Conservation (phyloP, 495 filamentous ascomycete genomes). For the Aspergillus mulundensis region DNA sequence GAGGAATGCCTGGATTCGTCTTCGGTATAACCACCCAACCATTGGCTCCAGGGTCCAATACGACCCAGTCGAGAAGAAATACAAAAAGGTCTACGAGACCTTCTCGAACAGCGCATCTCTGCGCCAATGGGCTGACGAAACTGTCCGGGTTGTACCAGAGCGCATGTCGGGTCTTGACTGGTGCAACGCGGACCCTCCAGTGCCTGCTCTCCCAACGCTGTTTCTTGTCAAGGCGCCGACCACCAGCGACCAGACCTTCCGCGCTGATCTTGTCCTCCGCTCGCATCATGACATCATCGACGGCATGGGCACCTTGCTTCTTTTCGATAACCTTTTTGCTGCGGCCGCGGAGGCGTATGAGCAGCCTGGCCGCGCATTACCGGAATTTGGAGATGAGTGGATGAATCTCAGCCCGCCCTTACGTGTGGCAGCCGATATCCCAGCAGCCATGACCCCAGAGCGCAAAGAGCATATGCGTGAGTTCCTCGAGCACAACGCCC, state of each 20-base stretch:
- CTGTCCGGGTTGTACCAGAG: conserved; percentile 27
- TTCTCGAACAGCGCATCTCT: not conserved
- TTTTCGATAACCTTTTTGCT: conserved; percentile 27
- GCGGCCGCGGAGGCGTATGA: conserved; percentile 15
- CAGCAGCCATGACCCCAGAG: not conserved
- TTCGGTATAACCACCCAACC: conserved; percentile 42
- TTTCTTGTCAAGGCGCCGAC: conserved; percentile 28
- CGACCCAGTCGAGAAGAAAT: conserved; percentile 14
- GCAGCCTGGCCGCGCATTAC: not conserved
- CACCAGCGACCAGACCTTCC: not conserved
- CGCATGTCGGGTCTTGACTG: conserved; percentile 31
- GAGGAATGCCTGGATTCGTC: conserved; percentile 35
- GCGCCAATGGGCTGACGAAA: conserved; percentile 35
- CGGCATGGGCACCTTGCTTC: conserved; percentile 40
- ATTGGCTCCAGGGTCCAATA: conserved; percentile 34
- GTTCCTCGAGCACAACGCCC: too few relatives aligned
- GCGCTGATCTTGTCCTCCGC: conserved; percentile 37
- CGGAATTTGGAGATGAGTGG: conserved; percentile 18
- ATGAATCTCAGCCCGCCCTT: conserved; percentile 23
- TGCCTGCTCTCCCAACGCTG: conserved; percentile 32
- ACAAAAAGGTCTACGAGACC: conserved; percentile 23
- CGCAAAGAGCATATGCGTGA: too few relatives aligned
- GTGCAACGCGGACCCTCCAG: conserved; percentile 38
- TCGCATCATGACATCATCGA: conserved; percentile 47
- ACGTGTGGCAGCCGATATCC: conserved; percentile 19